These are phyloP conservation scores for Abrus precatorius DNA, from an alignment of 306 rosid genomes.

Conservation along the genomic window DNA sequence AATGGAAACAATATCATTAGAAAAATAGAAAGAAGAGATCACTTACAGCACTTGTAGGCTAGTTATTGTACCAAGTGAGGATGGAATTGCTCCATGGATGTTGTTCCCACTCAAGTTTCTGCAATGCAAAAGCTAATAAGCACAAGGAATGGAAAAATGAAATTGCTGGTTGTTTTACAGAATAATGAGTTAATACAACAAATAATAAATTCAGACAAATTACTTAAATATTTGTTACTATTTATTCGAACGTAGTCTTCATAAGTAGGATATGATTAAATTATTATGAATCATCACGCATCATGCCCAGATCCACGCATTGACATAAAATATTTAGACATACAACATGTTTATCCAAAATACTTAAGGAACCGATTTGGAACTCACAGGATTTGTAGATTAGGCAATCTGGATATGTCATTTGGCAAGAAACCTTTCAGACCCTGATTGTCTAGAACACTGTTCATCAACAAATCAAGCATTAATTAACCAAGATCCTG, in stretches of 20 bases:
- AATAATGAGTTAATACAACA: not conserved
- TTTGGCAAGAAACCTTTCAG: constrained; percentile 69
- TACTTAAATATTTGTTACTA: not conserved
- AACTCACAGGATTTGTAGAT: constrained; percentile 74
- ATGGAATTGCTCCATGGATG: constrained; percentile 73
- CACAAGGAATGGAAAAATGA: constrained; percentile 34
- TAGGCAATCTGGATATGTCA: constrained; percentile 64
- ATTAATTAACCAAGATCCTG: constrained; percentile 39
- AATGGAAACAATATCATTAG: not conserved
- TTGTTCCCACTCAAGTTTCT: constrained; percentile 80
- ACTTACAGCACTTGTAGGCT: constrained; percentile 73
- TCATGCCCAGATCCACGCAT: not conserved
- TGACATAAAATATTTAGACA: constrained; percentile 1
- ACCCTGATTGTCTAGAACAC: constrained; percentile 82
- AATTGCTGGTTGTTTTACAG: constrained; percentile 3
- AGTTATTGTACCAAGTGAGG: constrained; percentile 62
- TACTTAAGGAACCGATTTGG: constrained; percentile 13
- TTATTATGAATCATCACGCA: not conserved
- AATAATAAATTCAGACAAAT: not conserved
- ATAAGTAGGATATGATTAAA: not conserved
- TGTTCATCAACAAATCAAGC: constrained; percentile 52
- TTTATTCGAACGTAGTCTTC: constrained; percentile 18
- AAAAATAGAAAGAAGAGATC: not conserved
- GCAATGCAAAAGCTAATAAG: constrained; percentile 35
- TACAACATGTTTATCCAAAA: not conserved